Percentiles rank a stretch among this genome's conserved stretches.
Conservation (phyloP, 805 yeast species). For the Kregervanrija delftensis region DNA sequence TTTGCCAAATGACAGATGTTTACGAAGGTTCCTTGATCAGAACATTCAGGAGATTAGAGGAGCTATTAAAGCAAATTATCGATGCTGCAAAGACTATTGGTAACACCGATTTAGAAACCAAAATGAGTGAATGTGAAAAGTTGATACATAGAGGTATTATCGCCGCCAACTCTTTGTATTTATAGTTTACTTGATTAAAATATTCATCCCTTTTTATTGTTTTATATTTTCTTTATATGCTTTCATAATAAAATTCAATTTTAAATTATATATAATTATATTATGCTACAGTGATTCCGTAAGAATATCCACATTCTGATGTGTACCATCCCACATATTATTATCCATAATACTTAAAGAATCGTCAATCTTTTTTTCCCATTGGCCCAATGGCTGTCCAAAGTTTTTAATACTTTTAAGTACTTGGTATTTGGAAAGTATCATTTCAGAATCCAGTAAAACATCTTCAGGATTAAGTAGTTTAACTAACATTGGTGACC, state of each 20-base stretch:
- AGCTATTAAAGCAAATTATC: conserved; percentile 81
- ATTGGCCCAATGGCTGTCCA: not conserved
- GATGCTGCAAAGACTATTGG: conserved; percentile 94
- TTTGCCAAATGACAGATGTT: conserved; percentile 98
- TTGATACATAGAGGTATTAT: conserved; percentile 94
- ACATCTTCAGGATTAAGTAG: not conserved
- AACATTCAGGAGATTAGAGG: conserved; percentile 91
- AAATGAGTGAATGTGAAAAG: conserved; percentile 81
- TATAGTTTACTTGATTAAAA: conserved; percentile 24
- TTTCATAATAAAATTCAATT: not conserved
- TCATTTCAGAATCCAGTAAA: not conserved
- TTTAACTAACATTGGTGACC: conserved; percentile 10
- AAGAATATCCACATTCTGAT: too few species aligned
- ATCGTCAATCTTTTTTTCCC: too few species aligned
- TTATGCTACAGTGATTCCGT: too few species aligned
- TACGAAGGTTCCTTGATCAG: conserved; percentile 95
- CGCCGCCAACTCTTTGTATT: conserved; percentile 89
- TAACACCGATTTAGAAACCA: conserved; percentile 73
- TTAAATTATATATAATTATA: not conserved
- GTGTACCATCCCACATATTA: too few species aligned
- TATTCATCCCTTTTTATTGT: not conserved
- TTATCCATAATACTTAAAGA: too few species aligned
- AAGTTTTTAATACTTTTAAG: too few species aligned
- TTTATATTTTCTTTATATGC: not conserved
- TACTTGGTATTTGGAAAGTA: not conserved